These are phyloP conservation scores for Sisymbrium altissimum DNA, from an alignment of 345 rosid species.

Conservation along the genomic window DNA sequence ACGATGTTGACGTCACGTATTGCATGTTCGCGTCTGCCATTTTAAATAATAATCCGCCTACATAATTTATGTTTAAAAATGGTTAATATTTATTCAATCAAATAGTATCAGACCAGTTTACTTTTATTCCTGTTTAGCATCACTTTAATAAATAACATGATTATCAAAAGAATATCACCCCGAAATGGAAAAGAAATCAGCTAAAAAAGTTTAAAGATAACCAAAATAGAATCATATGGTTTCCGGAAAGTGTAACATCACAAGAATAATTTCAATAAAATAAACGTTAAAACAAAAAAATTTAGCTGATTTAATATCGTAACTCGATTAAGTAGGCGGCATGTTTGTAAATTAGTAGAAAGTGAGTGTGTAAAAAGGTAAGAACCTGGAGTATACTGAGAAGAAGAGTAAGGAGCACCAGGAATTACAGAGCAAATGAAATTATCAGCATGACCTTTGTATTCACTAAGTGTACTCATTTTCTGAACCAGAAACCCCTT, in stretches of 20 bases:
- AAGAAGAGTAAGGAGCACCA: slow-evolving; percentile 73
- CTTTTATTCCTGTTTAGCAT: not conserved
- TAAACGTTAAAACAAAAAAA: too few species aligned
- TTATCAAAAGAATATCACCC: not conserved
- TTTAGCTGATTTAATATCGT: too few species aligned
- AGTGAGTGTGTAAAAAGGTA: not conserved
- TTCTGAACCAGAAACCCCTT: slow-evolving; percentile 82
- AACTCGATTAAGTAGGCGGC: too few species aligned
- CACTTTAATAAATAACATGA: not conserved
- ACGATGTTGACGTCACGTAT: slow-evolving; percentile 57
- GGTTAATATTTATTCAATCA: not conserved
- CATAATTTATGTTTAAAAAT: not conserved
- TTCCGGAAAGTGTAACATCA: not conserved
- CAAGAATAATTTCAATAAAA: not conserved
- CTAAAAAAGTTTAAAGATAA: not conserved
- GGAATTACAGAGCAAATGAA: slow-evolving; percentile 91
- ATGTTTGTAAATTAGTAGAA: slow-evolving; percentile 10
- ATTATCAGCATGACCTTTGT: slow-evolving; percentile 96
- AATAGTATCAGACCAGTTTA: not conserved
- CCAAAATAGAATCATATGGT: not conserved
- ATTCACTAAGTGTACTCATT: slow-evolving; percentile 68
- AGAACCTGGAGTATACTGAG: slow-evolving; percentile 85
- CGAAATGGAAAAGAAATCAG: slow-evolving; percentile 23
- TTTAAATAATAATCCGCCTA: slow-evolving; percentile 70
- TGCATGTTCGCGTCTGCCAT: slow-evolving; percentile 56